Base-by-base conservation (phyloP, 345 rosid species). In the Rubroshorea leprosula region DNA sequence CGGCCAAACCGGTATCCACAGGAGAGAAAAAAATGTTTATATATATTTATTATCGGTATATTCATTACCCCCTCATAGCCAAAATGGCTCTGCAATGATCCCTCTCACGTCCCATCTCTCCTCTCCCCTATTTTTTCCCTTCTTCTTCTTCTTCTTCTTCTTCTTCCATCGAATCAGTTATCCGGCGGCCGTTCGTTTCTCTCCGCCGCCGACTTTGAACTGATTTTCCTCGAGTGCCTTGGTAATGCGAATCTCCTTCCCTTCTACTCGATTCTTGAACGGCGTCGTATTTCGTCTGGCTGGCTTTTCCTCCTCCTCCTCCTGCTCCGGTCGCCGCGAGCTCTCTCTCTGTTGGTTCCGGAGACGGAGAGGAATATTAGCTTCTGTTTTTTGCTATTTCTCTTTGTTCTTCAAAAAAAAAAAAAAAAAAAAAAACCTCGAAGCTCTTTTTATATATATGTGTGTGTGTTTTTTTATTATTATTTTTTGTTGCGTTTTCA, bases 21-120 rank as follows among this genome's bases (percentile, higher is more conserved):
- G 43, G 63, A 69, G 63, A 74, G 67, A 68, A 35, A 35, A 74
- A 80, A 76, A 55, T 61, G 61, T 66, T 50, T 71, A 68, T 68
- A 79, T 72, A 70, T 69, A 35, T 35, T 35, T 35, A 35, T 35
- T 35, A 6, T 2, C 11, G 7, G 12, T 35, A 35, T 6, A 35
- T 35, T 6, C 41, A 35, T 65, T 68, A 50, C 18, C 15, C 45
- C 54, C 38, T 67, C 76, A 13, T 44, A 44, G n/a, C n/a, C n/a
- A 68, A 63, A 72, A 29, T 55, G 72, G 12, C 13, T 25, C 27
- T 31, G 53, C 10, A 29, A 58, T 67, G 78, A 65, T 73, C 75
- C 66, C 61, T 72, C 78, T 71, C 60, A 69, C 70, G 78, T 74
- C 73, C 80, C 76, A 25, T 60, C 68, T 49, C 51, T n/a, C 54